Percentiles rank a stretch among this genome's conserved stretches.
Conservation (phyloP, 768 basidiomycete genomes). For the Tylopilus sp. region DNA sequence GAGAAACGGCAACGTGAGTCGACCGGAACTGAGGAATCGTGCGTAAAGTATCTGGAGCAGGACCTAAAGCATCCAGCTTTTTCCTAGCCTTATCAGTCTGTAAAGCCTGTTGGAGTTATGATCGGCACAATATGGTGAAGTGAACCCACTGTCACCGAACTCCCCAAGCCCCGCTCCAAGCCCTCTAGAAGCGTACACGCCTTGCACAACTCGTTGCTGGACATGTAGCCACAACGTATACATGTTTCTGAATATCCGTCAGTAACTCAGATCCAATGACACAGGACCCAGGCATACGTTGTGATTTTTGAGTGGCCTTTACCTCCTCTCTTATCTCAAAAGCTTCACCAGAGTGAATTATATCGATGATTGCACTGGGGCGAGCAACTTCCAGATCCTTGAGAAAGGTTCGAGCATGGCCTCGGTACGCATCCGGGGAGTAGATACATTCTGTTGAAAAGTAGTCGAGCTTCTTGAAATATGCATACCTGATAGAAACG, state of each 20-base stretch:
- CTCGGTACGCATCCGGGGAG: constrained; percentile 97
- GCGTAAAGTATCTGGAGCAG: constrained; percentile 63
- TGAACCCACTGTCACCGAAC: constrained; percentile 54
- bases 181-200: constrained; percentile 91
- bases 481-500: constrained; percentile 77
- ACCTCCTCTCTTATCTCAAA: constrained; percentile 84
- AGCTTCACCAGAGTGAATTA: constrained; percentile 93
- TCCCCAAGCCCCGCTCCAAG: constrained; percentile 77
- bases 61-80: constrained; percentile 55
- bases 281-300: constrained; percentile 55
- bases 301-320: constrained; percentile 76
- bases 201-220: constrained; percentile 95
- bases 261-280: neutral
- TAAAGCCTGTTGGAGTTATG: constrained; percentile 6
- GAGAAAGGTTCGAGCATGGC: constrained; percentile 89
- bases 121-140: neutral
- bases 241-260: constrained; percentile 66
- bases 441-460: constrained; percentile 99
- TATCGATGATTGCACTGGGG: constrained; percentile 95
- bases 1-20: constrained; percentile 37
- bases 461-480: constrained; percentile 98
- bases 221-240: constrained; percentile 90
- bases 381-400: constrained; percentile 94
- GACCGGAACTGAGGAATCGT: constrained; percentile 71
- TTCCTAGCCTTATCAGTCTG: constrained; percentile 69